Base-by-base conservation (phyloP, 768 basidiomycete species). In the Fistulinella prunicolor region DNA sequence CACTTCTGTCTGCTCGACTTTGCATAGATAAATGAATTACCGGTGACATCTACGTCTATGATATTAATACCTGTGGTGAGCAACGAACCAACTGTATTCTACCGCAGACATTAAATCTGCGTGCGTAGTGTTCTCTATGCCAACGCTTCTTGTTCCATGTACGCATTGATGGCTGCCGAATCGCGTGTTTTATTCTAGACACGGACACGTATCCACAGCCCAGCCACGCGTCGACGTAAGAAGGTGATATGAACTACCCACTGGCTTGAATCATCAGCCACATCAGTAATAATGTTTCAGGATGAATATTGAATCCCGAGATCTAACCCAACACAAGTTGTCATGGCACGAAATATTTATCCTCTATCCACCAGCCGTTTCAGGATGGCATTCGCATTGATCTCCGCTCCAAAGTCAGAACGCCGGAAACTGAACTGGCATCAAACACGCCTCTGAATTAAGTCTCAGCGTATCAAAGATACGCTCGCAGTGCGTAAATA, bases 321-420 rank as follows among this genome's bases (percentile, higher is more conserved):
- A n/a, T n/a, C n/a, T n/a, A n/a, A n/a, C n/a, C n/a, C n/a, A n/a
- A n/a, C n/a, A n/a, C n/a, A n/a, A n/a, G n/a, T n/a, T n/a, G n/a
- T n/a, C n/a, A n/a, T n/a, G n/a, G n/a, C n/a, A n/a, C n/a, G n/a
- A n/a, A n/a, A n/a, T n/a, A n/a, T n/a, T n/a, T n/a, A n/a, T n/a
- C n/a, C n/a, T n/a, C n/a, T n/a, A n/a, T n/a, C 20, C 22, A 28
- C 10, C 39, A 47, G 50, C 24, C 24, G 47, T 41, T 50, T 46
- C 38, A 47, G n/a, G n/a, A 38, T 24, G 24, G 12, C 51, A 38
- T 9, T 28, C 26, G 6, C 39, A 42, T 51, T 32, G 47, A n/a
- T 35, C 45, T 24, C 46, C 22, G 21, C 38, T 44, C 40, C 50
- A 47, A 44, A 28, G 17, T 42, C 28, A 30, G 48, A 19, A 37